Percentiles rank a stretch among this genome's conserved stretches.
Conservation (phyloP, 257 asterid genomes). For the Mentha longifolia region DNA sequence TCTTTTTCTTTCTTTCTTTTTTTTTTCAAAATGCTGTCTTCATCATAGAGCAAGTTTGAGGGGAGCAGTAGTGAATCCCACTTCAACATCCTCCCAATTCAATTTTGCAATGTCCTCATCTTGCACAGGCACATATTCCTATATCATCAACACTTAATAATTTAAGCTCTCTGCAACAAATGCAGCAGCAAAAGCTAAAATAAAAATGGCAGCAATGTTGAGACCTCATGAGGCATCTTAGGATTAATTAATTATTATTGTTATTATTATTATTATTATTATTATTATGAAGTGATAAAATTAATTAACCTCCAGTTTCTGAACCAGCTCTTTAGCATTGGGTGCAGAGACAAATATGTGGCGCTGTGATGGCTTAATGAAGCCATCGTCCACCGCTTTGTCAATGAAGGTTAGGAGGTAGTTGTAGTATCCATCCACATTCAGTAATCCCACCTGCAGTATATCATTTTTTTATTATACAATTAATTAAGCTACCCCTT, state of each 20-base stretch:
- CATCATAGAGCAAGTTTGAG: slow-evolving; percentile 42
- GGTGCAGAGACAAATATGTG: slow-evolving; percentile 72
- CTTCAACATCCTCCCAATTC: slow-evolving; percentile 57
- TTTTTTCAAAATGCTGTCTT: too few relatives aligned
- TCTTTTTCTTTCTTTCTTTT: too few relatives aligned
- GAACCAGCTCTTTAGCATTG: slow-evolving; percentile 63
- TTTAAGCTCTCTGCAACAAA: too few relatives aligned
- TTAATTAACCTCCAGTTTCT: slow-evolving; percentile 64
- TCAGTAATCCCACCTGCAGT: slow-evolving; percentile 89
- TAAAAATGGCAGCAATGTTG: too few relatives aligned
- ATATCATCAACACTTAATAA: too few relatives aligned
- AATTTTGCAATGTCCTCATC: slow-evolving; percentile 52
- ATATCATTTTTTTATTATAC: too few relatives aligned
- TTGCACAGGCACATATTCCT: slow-evolving; percentile 60
- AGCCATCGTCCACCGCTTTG: slow-evolving; percentile 84
- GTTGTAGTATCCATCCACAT: slow-evolving; percentile 79
- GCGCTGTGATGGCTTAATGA: slow-evolving; percentile 68
- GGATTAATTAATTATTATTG: too few relatives aligned
- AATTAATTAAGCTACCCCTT: too few relatives aligned
- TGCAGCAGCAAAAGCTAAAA: slow-evolving; percentile 1
- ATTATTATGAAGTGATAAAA: too few relatives aligned
- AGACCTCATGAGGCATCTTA: too few relatives aligned
- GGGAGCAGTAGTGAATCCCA: slow-evolving; percentile 41
- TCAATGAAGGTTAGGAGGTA: slow-evolving; percentile 66
- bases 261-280: too few relatives aligned